phyloP scores from a whole-genome alignment of 345 rosid genomes.

The Kernera saxatilis region DNA sequence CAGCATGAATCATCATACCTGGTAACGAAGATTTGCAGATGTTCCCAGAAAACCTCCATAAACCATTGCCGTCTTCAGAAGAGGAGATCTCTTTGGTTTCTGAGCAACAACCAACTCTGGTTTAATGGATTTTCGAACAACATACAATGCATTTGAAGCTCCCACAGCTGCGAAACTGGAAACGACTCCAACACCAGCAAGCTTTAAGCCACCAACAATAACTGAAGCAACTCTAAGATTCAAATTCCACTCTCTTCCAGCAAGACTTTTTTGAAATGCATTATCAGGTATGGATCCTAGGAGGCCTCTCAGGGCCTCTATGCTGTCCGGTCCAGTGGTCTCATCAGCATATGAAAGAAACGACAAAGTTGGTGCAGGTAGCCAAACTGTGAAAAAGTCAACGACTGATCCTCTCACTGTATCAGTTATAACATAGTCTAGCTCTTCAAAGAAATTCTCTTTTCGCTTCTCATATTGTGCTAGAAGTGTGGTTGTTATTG shows the following conservation, averaged over 20 bases:
- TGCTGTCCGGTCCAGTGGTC: conserved; percentile 40
- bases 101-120: conserved; percentile 45
- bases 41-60: conserved; percentile 78
- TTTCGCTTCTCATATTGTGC: conserved; percentile 92
- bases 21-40: conserved; percentile 93
- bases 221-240: conserved; percentile 85
- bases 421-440: conserved; percentile 90
- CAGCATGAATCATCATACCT: conserved; percentile 46
- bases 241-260: conserved; percentile 76
- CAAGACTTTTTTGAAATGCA: conserved; percentile 88
- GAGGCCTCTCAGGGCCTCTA: conserved; percentile 63
- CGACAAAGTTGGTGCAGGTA: conserved; percentile 91
- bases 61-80: conserved; percentile 72
- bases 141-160: conserved; percentile 59
- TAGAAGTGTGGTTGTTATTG: conserved; percentile 81
- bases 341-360: conserved; percentile 72
- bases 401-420: conserved; percentile 79
- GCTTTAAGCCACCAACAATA: conserved; percentile 79
- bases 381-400: conserved; percentile 94
- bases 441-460: conserved; percentile 84
- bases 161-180: conserved; percentile 88
- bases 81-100: conserved; percentile 72
- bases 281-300: conserved; percentile 90
- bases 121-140: conserved; percentile 45
- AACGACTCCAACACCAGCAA: conserved; percentile 77